Conservation (phyloP, 306 rosid species). For the Pyrus betulifolia region DNA sequence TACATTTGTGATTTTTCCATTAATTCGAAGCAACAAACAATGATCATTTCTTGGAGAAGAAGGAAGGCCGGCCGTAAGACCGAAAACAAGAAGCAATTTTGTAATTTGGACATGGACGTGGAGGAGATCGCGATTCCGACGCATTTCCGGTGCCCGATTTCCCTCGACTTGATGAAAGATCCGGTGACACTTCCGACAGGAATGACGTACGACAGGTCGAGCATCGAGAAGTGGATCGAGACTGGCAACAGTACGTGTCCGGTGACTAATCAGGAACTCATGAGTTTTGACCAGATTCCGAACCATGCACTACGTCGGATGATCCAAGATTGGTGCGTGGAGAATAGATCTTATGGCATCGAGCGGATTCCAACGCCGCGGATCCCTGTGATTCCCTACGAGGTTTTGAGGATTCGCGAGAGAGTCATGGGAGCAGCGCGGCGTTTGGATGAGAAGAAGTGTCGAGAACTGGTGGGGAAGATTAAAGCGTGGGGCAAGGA, state of each 20-base stretch:
- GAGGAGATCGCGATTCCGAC: conserved; percentile 53
- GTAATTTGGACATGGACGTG: conserved; percentile 24
- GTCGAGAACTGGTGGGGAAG: conserved; percentile 46
- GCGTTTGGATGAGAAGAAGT: conserved; percentile 28
- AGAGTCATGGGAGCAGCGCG: conserved; percentile 26
- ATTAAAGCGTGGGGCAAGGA: conserved; percentile 65
- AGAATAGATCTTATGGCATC: conserved; percentile 50
- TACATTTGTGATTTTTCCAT: not conserved
- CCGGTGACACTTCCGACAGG: conserved; percentile 76
- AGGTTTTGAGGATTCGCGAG: conserved; percentile 38
- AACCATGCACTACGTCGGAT: conserved; percentile 61
- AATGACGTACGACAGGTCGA: conserved; percentile 70
- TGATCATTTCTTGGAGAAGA: conserved; percentile 64
- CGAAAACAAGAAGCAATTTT: conserved; percentile 21
- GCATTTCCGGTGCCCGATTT: conserved; percentile 68
- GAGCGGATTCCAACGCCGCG: conserved; percentile 85
- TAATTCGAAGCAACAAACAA: conserved; percentile 8
- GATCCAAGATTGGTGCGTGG: conserved; percentile 89
- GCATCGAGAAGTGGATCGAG: conserved; percentile 83
- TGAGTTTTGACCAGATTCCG: conserved; percentile 49
- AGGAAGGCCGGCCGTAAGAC: conserved; percentile 36
- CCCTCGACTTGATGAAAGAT: conserved; percentile 76
- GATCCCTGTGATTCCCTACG: conserved; percentile 41
- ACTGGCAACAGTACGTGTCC: conserved; percentile 64
- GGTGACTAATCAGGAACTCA: conserved; percentile 47